Evolutionary conservation across 805 yeast species (phyloP), one percentile per base, ranked within the genome.

Genomic region (Cyberlindnera suaveolens): DNA sequence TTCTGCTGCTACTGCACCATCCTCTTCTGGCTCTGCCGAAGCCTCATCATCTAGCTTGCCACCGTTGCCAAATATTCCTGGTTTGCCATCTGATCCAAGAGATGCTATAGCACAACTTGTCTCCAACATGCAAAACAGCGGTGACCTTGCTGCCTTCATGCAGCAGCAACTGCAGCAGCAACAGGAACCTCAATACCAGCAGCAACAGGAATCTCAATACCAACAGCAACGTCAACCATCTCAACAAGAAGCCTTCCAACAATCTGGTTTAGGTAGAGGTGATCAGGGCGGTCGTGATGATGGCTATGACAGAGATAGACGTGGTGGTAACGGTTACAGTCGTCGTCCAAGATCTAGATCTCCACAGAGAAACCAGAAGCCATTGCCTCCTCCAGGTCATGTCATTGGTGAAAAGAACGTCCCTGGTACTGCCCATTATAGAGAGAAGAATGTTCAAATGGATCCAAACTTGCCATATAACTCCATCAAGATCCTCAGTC

Each of bases 391-490:
- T 33, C 49, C 56, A 20, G 56, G 63, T 38, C 63, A 66, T 46
- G 66, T 59, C 41, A 70, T 68, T 41, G 78, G 80, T 42, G 93
- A 85, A 63, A 65, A 68, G 53, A 85, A 85, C 58, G 64, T 72
- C 6, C 86, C 85, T 33, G 82, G 85, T 3, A 82, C 80, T 40
- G 80, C 85, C 3, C 89, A 85, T 63, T 85, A 68, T 63, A 78
- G 95, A 64, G 82, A 82, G n/a, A 79, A 80, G 56, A 78, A 77
- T 44, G 82, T 88, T 36, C 74, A 81, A 10, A 73, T 72, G 57
- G 97, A 90, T 63, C 74, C 75, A 33, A 65, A 76, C 11, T 66
- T 89, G 44, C 93, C 95, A 2, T 78, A 80, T 38, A 95, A 89
- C 35, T 74, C 83, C 34, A 75, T 91, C 54, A 85, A 83, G 59